Percentiles rank a stretch among this genome's conserved stretches.
Conservation (phyloP, 306 rosid genomes). For the Arachis stenosperma region DNA sequence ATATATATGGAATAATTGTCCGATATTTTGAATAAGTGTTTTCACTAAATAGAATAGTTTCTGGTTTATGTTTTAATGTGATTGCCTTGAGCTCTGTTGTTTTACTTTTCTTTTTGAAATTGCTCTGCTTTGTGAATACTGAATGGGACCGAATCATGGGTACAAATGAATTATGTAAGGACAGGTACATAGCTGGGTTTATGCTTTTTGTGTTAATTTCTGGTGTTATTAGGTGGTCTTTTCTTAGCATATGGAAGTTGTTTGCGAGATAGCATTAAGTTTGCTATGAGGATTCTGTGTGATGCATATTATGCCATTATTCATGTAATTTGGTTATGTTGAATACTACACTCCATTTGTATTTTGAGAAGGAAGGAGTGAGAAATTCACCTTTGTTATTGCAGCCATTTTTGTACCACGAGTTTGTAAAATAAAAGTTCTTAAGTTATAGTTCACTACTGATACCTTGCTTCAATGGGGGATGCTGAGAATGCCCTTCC, state of each 20-base stretch:
- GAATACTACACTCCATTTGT: neutral
- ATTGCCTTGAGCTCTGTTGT: slow-evolving; percentile 3
- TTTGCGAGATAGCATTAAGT: neutral
- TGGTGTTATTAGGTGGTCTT: neutral
- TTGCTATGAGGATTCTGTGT: neutral
- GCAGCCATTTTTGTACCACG: slow-evolving; percentile 44
- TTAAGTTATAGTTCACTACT: slow-evolving; percentile 26
- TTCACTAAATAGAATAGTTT: neutral
- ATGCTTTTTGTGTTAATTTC: neutral
- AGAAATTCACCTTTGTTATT: slow-evolving; percentile 29
- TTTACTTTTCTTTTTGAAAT: neutral
- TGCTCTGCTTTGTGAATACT: slow-evolving; percentile 1
- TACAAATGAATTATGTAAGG: neutral
- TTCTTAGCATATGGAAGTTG: neutral
- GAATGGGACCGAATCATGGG: slow-evolving; percentile 15
- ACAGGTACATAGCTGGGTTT: neutral
- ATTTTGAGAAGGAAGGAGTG: neutral
- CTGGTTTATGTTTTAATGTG: slow-evolving; percentile 7
- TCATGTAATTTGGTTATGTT: neutral
- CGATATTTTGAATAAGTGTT: neutral
- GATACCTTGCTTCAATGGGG: slow-evolving; percentile 60
- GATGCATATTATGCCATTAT: slow-evolving; percentile 12
- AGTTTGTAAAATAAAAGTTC: slow-evolving; percentile 13
- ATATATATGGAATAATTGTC: neutral
- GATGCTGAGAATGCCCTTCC: slow-evolving; percentile 71